Percentiles rank a stretch among this genome's conserved stretches.
These are phyloP conservation scores for Seminavis robusta DNA, from an alignment of 108 stramenopile genomes.

Conservation along the genomic window DNA sequence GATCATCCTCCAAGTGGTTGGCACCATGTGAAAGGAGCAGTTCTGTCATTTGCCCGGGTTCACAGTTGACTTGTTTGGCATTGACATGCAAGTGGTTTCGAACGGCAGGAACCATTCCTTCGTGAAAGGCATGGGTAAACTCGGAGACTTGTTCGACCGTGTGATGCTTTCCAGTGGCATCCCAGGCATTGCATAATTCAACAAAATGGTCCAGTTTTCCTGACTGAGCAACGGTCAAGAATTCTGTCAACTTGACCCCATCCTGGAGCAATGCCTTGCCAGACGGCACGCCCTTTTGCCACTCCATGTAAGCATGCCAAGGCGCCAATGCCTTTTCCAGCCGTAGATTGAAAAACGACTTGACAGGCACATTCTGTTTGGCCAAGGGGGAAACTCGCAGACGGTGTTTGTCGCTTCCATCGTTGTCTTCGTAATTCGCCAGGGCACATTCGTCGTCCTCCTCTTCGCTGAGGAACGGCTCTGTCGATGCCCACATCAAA, in stretches of 20 bases:
- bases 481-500: constrained; percentile 9
- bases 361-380: not conserved
- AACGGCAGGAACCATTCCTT: constrained; percentile 2
- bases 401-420: too few relatives aligned
- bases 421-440: too few relatives aligned
- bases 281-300: not conserved
- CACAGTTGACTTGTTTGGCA: not conserved
- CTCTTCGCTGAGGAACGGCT: too few relatives aligned
- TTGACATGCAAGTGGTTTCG: not conserved
- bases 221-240: not conserved
- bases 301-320: constrained; percentile 4
- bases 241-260: not conserved
- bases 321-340: constrained; percentile 2
- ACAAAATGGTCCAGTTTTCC: not conserved
- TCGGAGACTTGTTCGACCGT: not conserved
- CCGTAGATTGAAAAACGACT: not conserved
- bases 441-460: too few relatives aligned
- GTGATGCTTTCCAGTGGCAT: not conserved
- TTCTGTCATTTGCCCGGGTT: too few relatives aligned
- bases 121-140: not conserved
- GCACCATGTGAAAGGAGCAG: constrained; percentile 25
- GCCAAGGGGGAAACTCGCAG: too few relatives aligned
- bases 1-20: constrained; percentile 28
- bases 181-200: constrained; percentile 1
- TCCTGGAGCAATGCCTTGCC: not conserved